A percentile compares a stretch with the other conserved stretches of the same genome.
Conservation (phyloP, 148 eudicot genomes). For the Arbutus unedo region DNA sequence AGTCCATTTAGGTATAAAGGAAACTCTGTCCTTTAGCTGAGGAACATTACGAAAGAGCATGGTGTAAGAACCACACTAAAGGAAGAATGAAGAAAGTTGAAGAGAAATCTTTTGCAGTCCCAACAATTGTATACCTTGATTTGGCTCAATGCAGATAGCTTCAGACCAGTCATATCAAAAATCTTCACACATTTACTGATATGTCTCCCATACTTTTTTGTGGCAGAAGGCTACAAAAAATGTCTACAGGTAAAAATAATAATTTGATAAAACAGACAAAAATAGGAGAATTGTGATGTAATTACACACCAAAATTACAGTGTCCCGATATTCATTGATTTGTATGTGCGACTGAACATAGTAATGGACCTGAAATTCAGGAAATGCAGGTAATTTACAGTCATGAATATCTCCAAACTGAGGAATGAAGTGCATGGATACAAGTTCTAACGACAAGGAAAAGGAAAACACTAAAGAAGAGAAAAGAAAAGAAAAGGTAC, state of each 20-base stretch:
- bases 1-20: not conserved
- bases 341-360: conserved; percentile 91
- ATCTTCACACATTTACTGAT: conserved; percentile 75
- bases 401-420: not conserved
- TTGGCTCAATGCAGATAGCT: conserved; percentile 74
- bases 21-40: not conserved
- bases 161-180: conserved; percentile 90
- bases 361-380: conserved; percentile 56
- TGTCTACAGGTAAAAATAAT: not conserved
- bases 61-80: not conserved
- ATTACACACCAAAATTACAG: conserved; percentile 65
- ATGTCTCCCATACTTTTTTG: conserved; percentile 54
- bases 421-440: not conserved
- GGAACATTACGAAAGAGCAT: not conserved
- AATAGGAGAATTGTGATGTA: not conserved
- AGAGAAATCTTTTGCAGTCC: not conserved
- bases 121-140: conserved; percentile 54
- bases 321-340: conserved; percentile 88
- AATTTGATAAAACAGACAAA: conserved; percentile 6
- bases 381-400: conserved; percentile 6
- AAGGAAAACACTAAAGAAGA: not conserved
- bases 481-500: not conserved
- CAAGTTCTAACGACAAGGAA: not conserved
- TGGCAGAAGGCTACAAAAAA: conserved; percentile 64
- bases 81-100: not conserved